Conservation (phyloP, 140 eudicot species). For the Bidens hawaiensis region DNA sequence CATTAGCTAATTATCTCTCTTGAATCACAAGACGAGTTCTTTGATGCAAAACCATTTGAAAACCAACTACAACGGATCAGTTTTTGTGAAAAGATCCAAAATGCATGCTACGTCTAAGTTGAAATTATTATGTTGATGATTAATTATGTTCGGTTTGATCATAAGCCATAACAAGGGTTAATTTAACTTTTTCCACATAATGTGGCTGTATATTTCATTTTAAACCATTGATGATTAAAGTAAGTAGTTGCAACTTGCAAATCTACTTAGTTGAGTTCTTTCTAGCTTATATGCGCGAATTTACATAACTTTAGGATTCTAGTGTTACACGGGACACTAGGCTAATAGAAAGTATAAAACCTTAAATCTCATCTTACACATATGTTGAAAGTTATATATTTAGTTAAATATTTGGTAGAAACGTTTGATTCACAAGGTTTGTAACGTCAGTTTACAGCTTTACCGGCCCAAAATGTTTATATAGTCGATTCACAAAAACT, state of each 20-base stretch:
- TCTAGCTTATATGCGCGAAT: background rate
- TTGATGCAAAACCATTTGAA: constrained; percentile 19
- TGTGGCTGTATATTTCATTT: background rate
- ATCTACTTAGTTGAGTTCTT: background rate
- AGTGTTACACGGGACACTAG: too few relatives aligned
- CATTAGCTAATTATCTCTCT: constrained; percentile 38
- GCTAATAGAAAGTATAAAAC: too few relatives aligned
- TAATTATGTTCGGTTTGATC: background rate
- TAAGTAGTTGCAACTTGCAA: background rate
- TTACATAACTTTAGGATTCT: background rate
- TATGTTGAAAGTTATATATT: background rate
- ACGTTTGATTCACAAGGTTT: background rate
- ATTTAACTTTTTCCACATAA: background rate
- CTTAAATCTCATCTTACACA: constrained; percentile 1
- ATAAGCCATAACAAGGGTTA: constrained; percentile 6
- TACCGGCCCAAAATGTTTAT: background rate
- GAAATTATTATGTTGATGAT: background rate
- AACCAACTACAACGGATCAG: constrained; percentile 4
- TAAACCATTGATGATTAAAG: background rate
- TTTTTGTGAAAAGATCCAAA: constrained; percentile 9
- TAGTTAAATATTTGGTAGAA: background rate
- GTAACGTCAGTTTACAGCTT: too few relatives aligned
- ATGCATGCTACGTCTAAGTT: background rate
- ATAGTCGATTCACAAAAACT: background rate
- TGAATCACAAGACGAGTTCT: constrained; percentile 18